phyloP scores from a whole-genome alignment of 768 basidiomycete species.

The Collybiopsis luxurians region DNA sequence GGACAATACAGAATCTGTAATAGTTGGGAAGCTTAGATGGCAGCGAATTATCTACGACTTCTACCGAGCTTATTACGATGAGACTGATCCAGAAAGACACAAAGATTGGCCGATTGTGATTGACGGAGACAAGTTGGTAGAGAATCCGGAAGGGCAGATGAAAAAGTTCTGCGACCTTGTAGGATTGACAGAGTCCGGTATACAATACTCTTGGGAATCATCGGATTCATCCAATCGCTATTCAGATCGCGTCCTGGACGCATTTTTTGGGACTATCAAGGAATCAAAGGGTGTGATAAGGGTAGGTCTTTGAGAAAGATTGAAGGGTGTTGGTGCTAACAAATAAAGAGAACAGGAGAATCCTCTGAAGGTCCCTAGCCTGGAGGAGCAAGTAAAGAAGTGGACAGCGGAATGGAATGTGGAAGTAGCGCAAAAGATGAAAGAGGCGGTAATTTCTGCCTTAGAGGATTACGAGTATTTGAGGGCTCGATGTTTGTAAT shows the following conservation, averaged over 20 bases:
- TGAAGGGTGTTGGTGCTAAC: no score
- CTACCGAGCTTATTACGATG: neutral
- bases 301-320: constrained; percentile 1
- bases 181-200: neutral
- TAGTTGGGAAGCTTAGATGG: neutral
- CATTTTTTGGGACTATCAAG: neutral
- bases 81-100: neutral
- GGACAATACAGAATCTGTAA: neutral
- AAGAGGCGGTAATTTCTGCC: neutral
- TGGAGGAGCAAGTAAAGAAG: constrained; percentile 3
- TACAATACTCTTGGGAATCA: constrained; percentile 5
- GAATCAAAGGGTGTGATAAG: constrained; percentile 2
- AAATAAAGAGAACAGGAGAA: neutral
- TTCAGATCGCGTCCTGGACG: neutral
- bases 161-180: constrained; percentile 1
- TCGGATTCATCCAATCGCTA: no score
- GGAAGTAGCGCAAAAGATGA: neutral
- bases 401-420: constrained; percentile 4
- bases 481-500: neutral
- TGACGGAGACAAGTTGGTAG: constrained; percentile 3
- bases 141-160: constrained; percentile 3
- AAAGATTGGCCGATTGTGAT: constrained; percentile 4
- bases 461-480: constrained; percentile 8
- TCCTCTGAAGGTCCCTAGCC: neutral
- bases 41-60: constrained; percentile 1